Evolutionary conservation across 2,329 filamentous ascomycete genomes (phyloP), one percentile per base, ranked within the genome.

Genomic region (Reticulascus tulasneorum): DNA sequence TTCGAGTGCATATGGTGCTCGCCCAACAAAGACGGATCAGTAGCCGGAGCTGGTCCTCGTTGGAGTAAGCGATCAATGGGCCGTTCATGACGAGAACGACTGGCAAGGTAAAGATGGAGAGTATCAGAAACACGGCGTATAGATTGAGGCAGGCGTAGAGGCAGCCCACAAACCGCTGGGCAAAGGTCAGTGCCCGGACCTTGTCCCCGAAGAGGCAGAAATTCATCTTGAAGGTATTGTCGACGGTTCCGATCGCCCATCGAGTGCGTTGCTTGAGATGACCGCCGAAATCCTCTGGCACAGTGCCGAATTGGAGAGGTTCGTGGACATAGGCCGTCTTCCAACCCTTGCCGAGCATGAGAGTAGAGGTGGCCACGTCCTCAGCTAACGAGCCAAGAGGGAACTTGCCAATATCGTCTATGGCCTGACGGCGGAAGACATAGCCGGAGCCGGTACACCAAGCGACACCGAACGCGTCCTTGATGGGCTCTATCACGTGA

Each of bases 391-490:
- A 78, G 11, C 70, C 75, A 2, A 73, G 65, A 0, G 77, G 78
- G 44, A 79, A 82, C 46, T 77, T 75, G 47, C 76, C 78, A 41
- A 82, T 79, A 15, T 73, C 64, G 13, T 77, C 71, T 5, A 83
- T 60, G 6, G 79, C 78, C 35, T 67, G 57, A n/a, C 77, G 73
- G 4, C 77, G 73, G 19, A 72, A 67, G 5, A 77, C 59, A 45
- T 79, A 82, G 7, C 79, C 79, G 6, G 77, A 81, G 5, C 79
- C 78, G n/a, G 74, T 77, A 47, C 76, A 80, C 69, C 76, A 78
- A n/a, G 76, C 76, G 5, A 76, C 72, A 32, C 71, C 65, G 28
- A 70, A 56, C n/a, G 66, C 50, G 39, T 70, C 66, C 59, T 70
- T 70, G 55, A 70, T 68, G 21, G 66, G 66, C 51, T 70, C 66